phyloP scores from a whole-genome alignment of 768 basidiomycete genomes.

The Tylopilus sp. region DNA sequence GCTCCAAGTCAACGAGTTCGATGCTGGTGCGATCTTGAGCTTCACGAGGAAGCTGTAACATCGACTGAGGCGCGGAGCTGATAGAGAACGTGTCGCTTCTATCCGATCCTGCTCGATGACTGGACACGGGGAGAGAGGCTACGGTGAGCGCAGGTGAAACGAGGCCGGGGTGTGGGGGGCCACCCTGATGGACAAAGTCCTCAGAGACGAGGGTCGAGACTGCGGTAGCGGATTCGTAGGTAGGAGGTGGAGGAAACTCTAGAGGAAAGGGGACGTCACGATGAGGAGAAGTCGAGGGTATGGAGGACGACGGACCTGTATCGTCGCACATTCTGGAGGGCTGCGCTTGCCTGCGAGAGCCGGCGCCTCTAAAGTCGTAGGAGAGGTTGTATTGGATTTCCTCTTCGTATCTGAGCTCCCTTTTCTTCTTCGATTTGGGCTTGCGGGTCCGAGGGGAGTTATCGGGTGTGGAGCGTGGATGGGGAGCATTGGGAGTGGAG shows the following conservation, averaged over 20 bases:
- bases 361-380: constrained; percentile 30
- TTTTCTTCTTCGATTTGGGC: constrained; percentile 41
- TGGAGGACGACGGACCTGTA: constrained; percentile 25
- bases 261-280: constrained; percentile 24
- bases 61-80: constrained; percentile 14
- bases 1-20: constrained; percentile 52
- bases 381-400: constrained; percentile 34
- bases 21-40: constrained; percentile 46
- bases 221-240: constrained; percentile 57
- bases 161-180: constrained; percentile 23
- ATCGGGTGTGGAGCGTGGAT: constrained; percentile 49
- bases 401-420: constrained; percentile 45
- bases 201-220: constrained; percentile 39
- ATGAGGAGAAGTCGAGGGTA: background rate
- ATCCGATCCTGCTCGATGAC: constrained; percentile 15
- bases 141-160: constrained; percentile 23
- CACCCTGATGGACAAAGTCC: constrained; percentile 35
- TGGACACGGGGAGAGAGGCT: constrained; percentile 22
- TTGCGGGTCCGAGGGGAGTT: constrained; percentile 42
- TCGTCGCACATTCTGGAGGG: constrained; percentile 30
- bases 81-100: constrained; percentile 24
- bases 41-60: constrained; percentile 28
- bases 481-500: constrained; percentile 51
- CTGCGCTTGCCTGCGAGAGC: constrained; percentile 25
- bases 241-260: constrained; percentile 74